These are phyloP conservation scores for Emmonsiellopsis sp. DNA, from an alignment of 2,329 filamentous ascomycete species.

Conservation along the genomic window DNA sequence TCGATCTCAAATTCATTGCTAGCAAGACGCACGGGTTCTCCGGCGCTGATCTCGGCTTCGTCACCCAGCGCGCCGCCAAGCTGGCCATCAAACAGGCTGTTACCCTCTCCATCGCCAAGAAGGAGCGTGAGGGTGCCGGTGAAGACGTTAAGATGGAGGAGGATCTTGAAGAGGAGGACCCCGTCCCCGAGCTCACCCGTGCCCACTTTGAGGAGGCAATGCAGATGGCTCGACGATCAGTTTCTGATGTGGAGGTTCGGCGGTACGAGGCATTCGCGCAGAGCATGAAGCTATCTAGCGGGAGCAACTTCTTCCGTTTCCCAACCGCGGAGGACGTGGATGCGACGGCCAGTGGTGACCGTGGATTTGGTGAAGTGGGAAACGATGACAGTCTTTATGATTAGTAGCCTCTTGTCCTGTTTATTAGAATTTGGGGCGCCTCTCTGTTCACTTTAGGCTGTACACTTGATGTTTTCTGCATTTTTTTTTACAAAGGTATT, in stretches of 20 bases:
- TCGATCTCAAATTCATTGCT: conserved; percentile 85
- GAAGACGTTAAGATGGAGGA: conserved; percentile 71
- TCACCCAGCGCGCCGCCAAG: conserved; percentile 98
- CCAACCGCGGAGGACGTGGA: conserved; percentile 52
- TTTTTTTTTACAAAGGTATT: neutral
- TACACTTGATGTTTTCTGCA: no score
- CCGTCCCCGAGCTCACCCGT: conserved; percentile 90
- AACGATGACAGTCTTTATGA: conserved; percentile 97
- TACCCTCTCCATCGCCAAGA: conserved; percentile 70
- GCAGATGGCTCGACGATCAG: conserved; percentile 85
- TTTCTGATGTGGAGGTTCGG: conserved; percentile 93
- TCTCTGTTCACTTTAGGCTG: neutral
- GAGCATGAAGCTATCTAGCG: conserved; percentile 97
- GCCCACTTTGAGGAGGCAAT: conserved; percentile 98
- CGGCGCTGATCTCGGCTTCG: conserved; percentile 97
- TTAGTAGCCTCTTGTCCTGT: conserved; percentile 11
- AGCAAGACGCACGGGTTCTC: conserved; percentile 98
- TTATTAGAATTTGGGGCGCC: neutral
- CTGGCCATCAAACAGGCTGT: conserved; percentile 98
- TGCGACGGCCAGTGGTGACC: conserved; percentile 38
- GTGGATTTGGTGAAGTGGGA: conserved; percentile 69
- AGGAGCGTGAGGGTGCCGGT: conserved; percentile 77
- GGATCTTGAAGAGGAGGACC: conserved; percentile 64
- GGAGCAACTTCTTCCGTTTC: conserved; percentile 98
- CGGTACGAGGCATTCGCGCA: conserved; percentile 97